Evolutionary conservation across 2,329 filamentous ascomycete species (phyloP).

Genomic region (Colletotrichum aenigma): DNA sequence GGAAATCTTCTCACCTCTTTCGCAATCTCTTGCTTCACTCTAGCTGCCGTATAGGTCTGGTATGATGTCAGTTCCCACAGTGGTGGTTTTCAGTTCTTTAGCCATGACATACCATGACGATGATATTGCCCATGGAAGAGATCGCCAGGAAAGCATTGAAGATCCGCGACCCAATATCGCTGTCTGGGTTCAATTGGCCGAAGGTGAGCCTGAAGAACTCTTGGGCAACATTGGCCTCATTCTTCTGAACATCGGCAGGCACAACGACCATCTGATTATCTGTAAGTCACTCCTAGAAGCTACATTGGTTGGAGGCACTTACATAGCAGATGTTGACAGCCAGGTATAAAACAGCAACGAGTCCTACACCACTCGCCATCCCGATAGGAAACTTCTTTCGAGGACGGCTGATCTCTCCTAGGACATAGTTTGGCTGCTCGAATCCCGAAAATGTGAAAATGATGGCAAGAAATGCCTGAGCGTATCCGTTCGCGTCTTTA

Average conservation of each 20-base stretch:
- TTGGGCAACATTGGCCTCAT: constrained; percentile 29
- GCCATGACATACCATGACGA: constrained; percentile 44
- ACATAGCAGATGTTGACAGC: constrained; percentile 42
- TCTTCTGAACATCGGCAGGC: constrained; percentile 25
- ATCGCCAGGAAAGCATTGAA: constrained; percentile 57
- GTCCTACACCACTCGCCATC: constrained; percentile 32
- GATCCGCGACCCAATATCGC: constrained; percentile 34
- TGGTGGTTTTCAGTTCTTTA: not conserved
- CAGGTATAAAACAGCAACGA: constrained; percentile 36
- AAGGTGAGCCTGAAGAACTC: constrained; percentile 37
- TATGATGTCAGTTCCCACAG: not conserved
- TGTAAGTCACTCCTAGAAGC: constrained; percentile 23
- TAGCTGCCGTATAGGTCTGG: constrained; percentile 55
- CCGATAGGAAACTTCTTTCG: constrained; percentile 35
- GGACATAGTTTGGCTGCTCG: constrained; percentile 40
- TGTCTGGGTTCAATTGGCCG: constrained; percentile 28
- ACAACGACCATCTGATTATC: constrained; percentile 45
- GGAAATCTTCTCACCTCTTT: constrained; percentile 41
- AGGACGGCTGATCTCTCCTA: constrained; percentile 36
- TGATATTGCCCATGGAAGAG: constrained; percentile 59
- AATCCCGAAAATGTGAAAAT: constrained; percentile 43
- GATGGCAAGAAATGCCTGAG: constrained; percentile 46
- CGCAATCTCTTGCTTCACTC: constrained; percentile 65
- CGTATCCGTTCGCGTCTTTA: constrained; percentile 33
- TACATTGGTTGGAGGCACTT: not conserved